Evolutionary conservation across 2,329 filamentous ascomycete species (phyloP), one percentile per base, ranked within the genome.

Genomic region (Venturia effusa): DNA sequence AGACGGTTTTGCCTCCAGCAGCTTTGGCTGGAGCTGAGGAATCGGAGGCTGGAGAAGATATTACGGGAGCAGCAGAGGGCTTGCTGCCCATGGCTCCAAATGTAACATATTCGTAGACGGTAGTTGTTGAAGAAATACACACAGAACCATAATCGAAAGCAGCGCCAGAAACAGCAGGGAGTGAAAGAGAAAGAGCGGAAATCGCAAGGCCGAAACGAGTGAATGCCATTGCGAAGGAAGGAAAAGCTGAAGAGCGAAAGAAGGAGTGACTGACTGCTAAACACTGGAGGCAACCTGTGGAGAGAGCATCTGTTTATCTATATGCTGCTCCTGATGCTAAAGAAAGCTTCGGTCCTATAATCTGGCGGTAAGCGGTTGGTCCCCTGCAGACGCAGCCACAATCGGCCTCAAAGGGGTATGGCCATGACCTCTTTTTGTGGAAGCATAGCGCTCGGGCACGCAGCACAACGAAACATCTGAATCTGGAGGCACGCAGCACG

Each of bases 81-180:
- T 59, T 37, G 43, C 45, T 51, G 30, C 61, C 51, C 30, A 40
- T 51, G 24, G 22, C 27, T 8, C 45, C 54, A 27, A 64, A 32
- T 24, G 62, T 64, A 27, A 41, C 55, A 34, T 55, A 62, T 13
- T 34, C 59, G 54, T 64, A 64, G 6, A 64, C 62, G 1, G 62
- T 64, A 22, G 62, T 64, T 24, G 62, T 64, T 34, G 61, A 54
- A 13, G 34, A 39, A 27, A 32, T 45, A 55, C 62, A 61, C n/a
- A 34, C 32, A n/a, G 51, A 57, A 61, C 37, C 30, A 37, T 59
- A 32, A 51, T 61, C 59, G 34, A 60, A 60, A 17, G 37, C 37
- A 41, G 59, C 8, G 43, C n/a, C 59, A 34, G 59, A 60, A 4
- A 60, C 59, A 24, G 37, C 59, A 27, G 59, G 59, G 10, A 62